Base-by-base conservation (phyloP, 2,329 filamentous ascomycete species). In the Penicillium sp. region DNA sequence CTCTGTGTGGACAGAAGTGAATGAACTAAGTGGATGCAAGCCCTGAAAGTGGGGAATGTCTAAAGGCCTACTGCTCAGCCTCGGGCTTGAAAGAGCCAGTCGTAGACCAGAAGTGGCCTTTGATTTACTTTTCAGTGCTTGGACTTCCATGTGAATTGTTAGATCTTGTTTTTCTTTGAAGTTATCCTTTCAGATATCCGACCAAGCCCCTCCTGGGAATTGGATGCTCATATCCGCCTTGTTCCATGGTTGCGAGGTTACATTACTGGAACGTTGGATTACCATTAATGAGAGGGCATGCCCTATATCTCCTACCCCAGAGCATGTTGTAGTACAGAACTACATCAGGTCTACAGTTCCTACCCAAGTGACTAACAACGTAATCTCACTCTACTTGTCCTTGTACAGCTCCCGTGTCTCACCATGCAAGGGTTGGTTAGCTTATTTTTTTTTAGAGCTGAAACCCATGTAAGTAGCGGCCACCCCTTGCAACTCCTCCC, bases 11-110 rank as follows among this genome's bases (percentile, higher is more conserved):
- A 54, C 48, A 22, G 21, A 54, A 49, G 9, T 36, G 49, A 43
- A 48, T 50, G 52, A 61, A 64, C 63, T 59, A 63, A 61, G 63
- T 65, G 63, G 60, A 58, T 61, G 54, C 56, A 57, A 65, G 63
- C 62, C 62, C 62, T 65, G 63, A 63, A 64, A 59, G 63, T 65
- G 63, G 63, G 62, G 50, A 46, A 38, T 21, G 38, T 34, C 49
- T 59, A 47, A 39, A 49, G 48, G 52, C 49, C 48, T 56, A 45
- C 44, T 59, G 52, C 54, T 57, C 54, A 57, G 56, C 52, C 59
- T 52, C 56, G 47, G 39, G 29, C 31, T 24, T 47, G 31, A 18
- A 32, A 18, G 22, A 36, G 11, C 46, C 42, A 49, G 46, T 55
- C 29, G 38, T 10, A 49, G 32, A 22, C n/a, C 29, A 21, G 38